phyloP scores from a whole-genome alignment of 306 rosid species.

The Prunus salicina region DNA sequence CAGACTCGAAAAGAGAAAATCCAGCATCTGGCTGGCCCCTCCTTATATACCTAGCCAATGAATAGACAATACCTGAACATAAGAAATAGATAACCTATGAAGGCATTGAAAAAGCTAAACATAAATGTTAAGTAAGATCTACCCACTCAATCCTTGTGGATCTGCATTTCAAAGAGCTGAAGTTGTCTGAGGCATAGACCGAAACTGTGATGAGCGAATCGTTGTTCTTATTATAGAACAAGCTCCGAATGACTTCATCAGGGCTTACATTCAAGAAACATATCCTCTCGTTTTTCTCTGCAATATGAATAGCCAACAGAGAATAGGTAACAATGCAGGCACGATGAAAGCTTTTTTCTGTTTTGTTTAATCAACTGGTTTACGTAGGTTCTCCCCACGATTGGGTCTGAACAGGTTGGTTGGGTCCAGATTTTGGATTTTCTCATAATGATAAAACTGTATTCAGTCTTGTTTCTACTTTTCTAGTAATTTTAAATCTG shows the following conservation, averaged over 20 bases:
- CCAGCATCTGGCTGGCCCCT: constrained; percentile 80
- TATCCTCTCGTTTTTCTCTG: constrained; percentile 72
- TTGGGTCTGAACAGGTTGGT: not conserved
- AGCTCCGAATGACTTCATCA: constrained; percentile 80
- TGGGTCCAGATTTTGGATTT: not conserved
- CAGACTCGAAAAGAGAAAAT: constrained; percentile 73
- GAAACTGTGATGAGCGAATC: constrained; percentile 82
- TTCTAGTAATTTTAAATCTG: not conserved
- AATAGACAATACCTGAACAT: not conserved
- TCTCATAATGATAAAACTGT: not conserved
- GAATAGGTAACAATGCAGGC: not conserved
- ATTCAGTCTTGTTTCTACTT: not conserved
- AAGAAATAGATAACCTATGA: constrained; percentile 10
- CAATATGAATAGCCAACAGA: constrained; percentile 21
- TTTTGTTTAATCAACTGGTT: not conserved
- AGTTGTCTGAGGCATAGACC: constrained; percentile 80
- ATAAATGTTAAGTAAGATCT: not conserved
- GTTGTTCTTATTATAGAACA: constrained; percentile 80
- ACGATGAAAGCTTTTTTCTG: not conserved
- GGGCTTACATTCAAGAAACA: constrained; percentile 71
- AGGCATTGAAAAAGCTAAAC: not conserved
- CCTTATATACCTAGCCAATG: constrained; percentile 53
- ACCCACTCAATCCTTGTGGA: constrained; percentile 81
- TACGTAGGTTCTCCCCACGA: not conserved
- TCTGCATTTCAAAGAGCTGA: constrained; percentile 84